phyloP scores from a whole-genome alignment of 1,139 yeast species.

The Sugiyamaella castrensis region DNA sequence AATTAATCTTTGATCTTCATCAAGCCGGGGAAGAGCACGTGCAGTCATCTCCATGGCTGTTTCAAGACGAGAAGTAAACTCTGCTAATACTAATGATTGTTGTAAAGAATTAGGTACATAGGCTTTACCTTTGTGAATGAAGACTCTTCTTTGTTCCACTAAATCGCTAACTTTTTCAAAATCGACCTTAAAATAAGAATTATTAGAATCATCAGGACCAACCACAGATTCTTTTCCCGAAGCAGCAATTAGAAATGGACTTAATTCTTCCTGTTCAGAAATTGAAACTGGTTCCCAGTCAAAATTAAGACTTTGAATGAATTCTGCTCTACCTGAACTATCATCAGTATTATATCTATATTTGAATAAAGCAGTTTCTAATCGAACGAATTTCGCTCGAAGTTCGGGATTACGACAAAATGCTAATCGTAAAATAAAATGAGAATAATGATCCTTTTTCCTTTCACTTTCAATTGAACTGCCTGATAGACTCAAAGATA shows the following conservation, averaged over 20 bases:
- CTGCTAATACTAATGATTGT: conserved; percentile 60
- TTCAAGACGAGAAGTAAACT: conserved; percentile 56
- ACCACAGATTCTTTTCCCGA: conserved; percentile 17
- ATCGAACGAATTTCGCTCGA: conserved; percentile 69
- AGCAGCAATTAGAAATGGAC: conserved; percentile 44
- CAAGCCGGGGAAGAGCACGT: conserved; percentile 76
- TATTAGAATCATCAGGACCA: conserved; percentile 14
- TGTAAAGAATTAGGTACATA: conserved; percentile 84
- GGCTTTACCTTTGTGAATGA: conserved; percentile 65
- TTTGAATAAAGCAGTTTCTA: conserved; percentile 72
- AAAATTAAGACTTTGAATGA: conserved; percentile 51
- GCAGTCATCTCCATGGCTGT: conserved; percentile 63
- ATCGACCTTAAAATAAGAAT: conserved; percentile 62
- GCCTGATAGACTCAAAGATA: conserved; percentile 53
- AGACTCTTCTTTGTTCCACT: conserved; percentile 66
- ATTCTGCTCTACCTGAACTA: conserved; percentile 65
- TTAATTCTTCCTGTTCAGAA: conserved; percentile 55
- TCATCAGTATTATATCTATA: conserved; percentile 67
- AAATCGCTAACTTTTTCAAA: conserved; percentile 81
- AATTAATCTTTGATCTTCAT: conserved; percentile 84
- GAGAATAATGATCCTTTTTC: conserved; percentile 88
- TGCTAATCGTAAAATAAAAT: conserved; percentile 79
- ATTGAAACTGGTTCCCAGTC: conserved; percentile 69
- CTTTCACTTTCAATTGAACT: conserved; percentile 47
- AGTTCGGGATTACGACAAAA: conserved; percentile 86